phyloP scores from a whole-genome alignment of 2,329 filamentous ascomycete genomes.

The Rosellinia necatrix region DNA sequence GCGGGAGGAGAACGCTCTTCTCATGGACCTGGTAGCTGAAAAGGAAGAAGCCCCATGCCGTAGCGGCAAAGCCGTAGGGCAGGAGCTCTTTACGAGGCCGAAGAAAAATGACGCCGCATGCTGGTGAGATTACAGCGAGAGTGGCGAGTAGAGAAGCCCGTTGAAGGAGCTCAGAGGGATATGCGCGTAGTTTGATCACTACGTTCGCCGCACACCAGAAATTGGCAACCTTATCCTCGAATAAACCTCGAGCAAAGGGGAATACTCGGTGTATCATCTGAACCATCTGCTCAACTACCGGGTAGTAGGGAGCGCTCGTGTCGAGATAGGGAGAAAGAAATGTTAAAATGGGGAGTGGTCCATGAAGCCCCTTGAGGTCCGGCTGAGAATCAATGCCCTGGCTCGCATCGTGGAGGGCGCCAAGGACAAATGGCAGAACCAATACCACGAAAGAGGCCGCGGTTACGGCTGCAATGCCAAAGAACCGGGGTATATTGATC shows the following conservation, averaged over 20 bases:
- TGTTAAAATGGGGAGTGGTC: slow-evolving; percentile 65
- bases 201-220: slow-evolving; percentile 95
- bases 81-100: slow-evolving; percentile 77
- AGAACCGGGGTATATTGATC: slow-evolving; percentile 68
- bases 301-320: slow-evolving; percentile 71
- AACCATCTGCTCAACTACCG: slow-evolving; percentile 74
- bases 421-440: slow-evolving; percentile 74
- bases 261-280: slow-evolving; percentile 94
- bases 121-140: slow-evolving; percentile 73
- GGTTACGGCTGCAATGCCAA: slow-evolving; percentile 77
- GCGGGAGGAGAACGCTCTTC: slow-evolving; percentile 90
- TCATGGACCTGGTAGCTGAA: slow-evolving; percentile 99
- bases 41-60: slow-evolving; percentile 95
- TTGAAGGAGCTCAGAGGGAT: slow-evolving; percentile 73
- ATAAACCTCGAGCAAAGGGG: slow-evolving; percentile 91
- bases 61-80: slow-evolving; percentile 78
- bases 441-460: slow-evolving; percentile 73
- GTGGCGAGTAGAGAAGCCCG: slow-evolving; percentile 76
- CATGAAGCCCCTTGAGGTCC: slow-evolving; percentile 61
- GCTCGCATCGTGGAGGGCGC: slow-evolving; percentile 70
- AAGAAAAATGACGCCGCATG: slow-evolving; percentile 79
- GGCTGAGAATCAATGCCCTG: slow-evolving; percentile 64
- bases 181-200: slow-evolving; percentile 81
- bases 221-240: slow-evolving; percentile 98
- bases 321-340: slow-evolving; percentile 64